Percentiles rank a stretch among this genome's conserved stretches.
Evolutionary conservation across 2,329 filamentous ascomycete species (phyloP).

Genomic region (Nemania serpens): DNA sequence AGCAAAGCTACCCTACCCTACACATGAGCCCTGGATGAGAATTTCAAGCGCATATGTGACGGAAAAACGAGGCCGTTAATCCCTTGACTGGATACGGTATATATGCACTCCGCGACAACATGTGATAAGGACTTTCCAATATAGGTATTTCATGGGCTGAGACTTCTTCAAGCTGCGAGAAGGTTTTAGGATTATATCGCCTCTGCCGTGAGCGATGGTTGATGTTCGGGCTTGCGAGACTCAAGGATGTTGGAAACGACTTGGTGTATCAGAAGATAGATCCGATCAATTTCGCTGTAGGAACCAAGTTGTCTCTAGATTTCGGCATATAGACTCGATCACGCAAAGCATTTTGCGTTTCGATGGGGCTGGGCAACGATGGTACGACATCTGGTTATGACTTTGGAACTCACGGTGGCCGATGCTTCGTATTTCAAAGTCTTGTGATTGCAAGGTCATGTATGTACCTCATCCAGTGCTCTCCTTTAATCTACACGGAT

Average conservation of each 20-base stretch:
- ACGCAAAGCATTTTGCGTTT: conserved; percentile 3
- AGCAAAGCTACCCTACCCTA: no score
- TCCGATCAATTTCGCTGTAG: conserved; percentile 34
- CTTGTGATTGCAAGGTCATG: no score
- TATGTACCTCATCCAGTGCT: no score
- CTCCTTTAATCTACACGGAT: no score
- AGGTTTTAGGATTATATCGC: not conserved
- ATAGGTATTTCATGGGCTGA: not conserved
- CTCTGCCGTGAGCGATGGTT: not conserved
- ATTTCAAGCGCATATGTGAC: no score
- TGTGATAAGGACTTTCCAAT: not conserved
- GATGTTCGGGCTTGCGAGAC: not conserved
- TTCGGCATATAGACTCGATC: conserved; percentile 14
- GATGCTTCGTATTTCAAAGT: no score
- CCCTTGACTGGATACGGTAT: no score
- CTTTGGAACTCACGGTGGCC: no score
- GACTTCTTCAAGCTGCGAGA: not conserved
- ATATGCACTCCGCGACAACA: no score
- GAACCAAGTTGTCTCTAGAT: conserved; percentile 36
- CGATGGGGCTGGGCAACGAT: not conserved
- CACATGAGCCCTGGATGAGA: no score
- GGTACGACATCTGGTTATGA: no score
- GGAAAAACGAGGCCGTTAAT: no score
- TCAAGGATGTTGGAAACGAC: conserved; percentile 25
- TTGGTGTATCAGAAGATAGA: conserved; percentile 32